phyloP scores from a whole-genome alignment of 768 basidiomycete genomes.

The Podaxis pistillaris region DNA sequence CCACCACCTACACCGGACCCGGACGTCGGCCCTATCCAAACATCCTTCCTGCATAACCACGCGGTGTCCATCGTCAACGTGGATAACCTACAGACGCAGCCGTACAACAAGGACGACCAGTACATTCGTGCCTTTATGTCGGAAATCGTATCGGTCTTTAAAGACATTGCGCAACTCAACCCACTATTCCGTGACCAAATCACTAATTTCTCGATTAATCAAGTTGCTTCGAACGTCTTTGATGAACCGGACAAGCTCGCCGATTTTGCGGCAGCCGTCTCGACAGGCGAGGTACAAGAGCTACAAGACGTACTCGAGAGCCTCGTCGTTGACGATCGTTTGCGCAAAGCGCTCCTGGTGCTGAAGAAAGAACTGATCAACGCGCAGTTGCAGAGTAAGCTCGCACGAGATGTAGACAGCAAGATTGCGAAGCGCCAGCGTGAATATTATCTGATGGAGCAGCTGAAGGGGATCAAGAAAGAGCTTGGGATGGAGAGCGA shows the following conservation, averaged over 20 bases:
- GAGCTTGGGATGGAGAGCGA: conserved; percentile 95
- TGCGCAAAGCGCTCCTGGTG: conserved; percentile 87
- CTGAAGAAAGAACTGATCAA: conserved; percentile 99
- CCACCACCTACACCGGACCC: conserved; percentile 1
- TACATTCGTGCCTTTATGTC: conserved; percentile 95
- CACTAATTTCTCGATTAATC: conserved; percentile 92
- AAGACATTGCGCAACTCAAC: conserved; percentile 96
- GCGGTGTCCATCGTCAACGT: conserved; percentile 87
- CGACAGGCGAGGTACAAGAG: conserved; percentile 88
- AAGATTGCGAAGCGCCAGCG: conserved; percentile 94
- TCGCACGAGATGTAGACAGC: conserved; percentile 88
- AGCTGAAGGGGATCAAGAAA: conserved; percentile 94
- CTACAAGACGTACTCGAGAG: conserved; percentile 93
- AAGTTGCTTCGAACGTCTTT: conserved; percentile 90
- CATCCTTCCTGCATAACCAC: conserved; percentile 80
- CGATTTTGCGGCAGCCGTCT: conserved; percentile 96
- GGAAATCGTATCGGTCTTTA: conserved; percentile 96
- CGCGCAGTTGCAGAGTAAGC: conserved; percentile 90
- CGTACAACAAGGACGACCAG: conserved; percentile 91
- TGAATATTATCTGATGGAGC: conserved; percentile 96
- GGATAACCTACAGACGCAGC: conserved; percentile 75
- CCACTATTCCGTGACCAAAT: conserved; percentile 98
- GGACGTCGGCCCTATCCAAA: conserved; percentile 62
- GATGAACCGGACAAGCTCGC: conserved; percentile 97
- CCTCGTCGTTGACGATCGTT: conserved; percentile 79